Base-by-base conservation (phyloP, 1,139 yeast genomes). In the Insectozyma bohioensis region DNA sequence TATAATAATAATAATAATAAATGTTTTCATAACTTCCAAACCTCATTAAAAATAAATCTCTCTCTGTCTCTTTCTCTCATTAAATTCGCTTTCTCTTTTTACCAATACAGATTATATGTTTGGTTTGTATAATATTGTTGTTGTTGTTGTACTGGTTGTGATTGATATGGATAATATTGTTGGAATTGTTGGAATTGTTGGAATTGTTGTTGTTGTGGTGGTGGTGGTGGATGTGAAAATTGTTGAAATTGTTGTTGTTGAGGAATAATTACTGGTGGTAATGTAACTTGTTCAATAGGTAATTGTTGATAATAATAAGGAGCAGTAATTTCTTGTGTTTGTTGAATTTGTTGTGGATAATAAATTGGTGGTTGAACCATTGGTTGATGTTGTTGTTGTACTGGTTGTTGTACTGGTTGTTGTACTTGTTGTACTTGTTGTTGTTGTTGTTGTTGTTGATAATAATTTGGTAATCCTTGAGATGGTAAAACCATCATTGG, bases 401-500 rank as follows among this genome's bases (percentile, higher is more conserved):
- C n/a, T n/a, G n/a, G n/a, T n/a, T n/a, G n/a, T n/a, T n/a, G n/a
- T n/a, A n/a, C n/a, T n/a, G n/a, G n/a, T n/a, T n/a, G n/a, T n/a
- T 29, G 11, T 8, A 18, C 24, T 19, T 15, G 26, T 16, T 24
- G 14, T 5, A 13, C 6, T 24, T 8, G 22, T 18, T 12, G 27
- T 6, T 4, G 12, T 14, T 19, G 30, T 17, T 20, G 24, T 27
- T 7, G 24, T 27, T 20, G 24, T 11, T 14, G 19, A 8, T 12
- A 5, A n/a, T 20, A 15, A n/a, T 23, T 23, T 11, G n/a, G 32
- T 17, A 8, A 17, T 8, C 20, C 11, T 19, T 29, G 28, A 4
- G 28, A 26, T 16, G 28, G 21, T 15, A 26, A 26, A 10, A 16
- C 7, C 19, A 24, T 24, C 24, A 10, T 19, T 30, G 15, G 17